Base-by-base conservation (phyloP, 352 stramenopile genomes). In the Phytophthora kernoviae region DNA sequence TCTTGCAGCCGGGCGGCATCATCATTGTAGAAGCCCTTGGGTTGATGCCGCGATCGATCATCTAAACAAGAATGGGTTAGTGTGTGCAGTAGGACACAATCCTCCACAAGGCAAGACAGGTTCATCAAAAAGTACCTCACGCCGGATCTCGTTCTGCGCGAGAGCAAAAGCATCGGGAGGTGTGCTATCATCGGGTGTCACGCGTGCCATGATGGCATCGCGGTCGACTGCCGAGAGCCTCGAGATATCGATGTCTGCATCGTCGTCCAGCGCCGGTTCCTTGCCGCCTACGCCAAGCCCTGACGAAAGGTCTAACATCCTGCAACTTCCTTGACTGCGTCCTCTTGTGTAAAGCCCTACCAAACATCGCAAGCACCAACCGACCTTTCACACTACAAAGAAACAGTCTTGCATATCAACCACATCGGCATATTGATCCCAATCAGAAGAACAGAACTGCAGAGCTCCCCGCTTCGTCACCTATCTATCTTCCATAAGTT, bases 11-110 rank as follows among this genome's bases (percentile, higher is more conserved):
- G 78, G 27, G 75, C 73, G 18, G 82, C 84, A 61, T 94, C 82
- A 62, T 94, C 84, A 56, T 92, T 94, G 70, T 88, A 94, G 44
- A 92, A 94, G 11, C 81, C 84, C 44, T 94, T 91, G 36, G 84
- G 82, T 54, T 94, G 84, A 92, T 91, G 18, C 84, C 82, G 54
- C 84, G 84, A 62, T 94, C 84, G 47, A 92, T 86, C 76, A 92
- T 88, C 79, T 87, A 44, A 45, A 64, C 22, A 21, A n/a, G 44
- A 17, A 56, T 10, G 32, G 6, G 46, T 22, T 1, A 22, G 27
- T 14, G 18, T 33, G 37, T 14, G 4, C n/a, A 43, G 21, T 43
- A 43, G 3, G 8, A 21, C n/a, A 22, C 37, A 6, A 43, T 43
- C 12, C 2, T 43, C n/a, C 18, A 11, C 58, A 6, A 63, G n/a